Percentiles rank a stretch among this genome's conserved stretches.
phyloP scores from a whole-genome alignment of 805 yeast species.

The Spathaspora hagerdaliae region DNA sequence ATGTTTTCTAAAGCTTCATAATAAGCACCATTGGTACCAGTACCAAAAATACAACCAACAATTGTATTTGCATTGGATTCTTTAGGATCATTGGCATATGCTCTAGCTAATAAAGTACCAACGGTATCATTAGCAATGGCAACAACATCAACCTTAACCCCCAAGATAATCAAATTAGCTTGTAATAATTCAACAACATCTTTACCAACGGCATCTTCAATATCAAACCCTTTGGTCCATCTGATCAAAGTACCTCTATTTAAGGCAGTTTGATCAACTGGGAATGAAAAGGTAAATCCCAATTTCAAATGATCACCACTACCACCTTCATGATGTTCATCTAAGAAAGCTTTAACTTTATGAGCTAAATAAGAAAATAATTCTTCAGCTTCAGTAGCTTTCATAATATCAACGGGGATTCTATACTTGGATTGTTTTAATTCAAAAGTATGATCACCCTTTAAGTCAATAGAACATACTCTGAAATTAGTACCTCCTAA shows the following conservation, averaged over 20 bases:
- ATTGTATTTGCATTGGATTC: conserved; percentile 71
- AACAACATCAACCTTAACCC: conserved; percentile 65
- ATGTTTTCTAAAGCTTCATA: conserved; percentile 72
- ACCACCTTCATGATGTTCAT: conserved; percentile 55
- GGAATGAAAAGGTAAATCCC: conserved; percentile 95
- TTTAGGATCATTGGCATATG: conserved; percentile 64
- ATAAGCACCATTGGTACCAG: conserved; percentile 97
- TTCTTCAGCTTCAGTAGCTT: conserved; percentile 54
- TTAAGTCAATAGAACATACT: conserved; percentile 79
- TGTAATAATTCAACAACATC: conserved; percentile 80
- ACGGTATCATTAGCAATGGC: conserved; percentile 96
- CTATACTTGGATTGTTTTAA: conserved; percentile 73
- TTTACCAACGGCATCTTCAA: conserved; percentile 77
- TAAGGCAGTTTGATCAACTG: conserved; percentile 80
- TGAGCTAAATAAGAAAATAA: conserved; percentile 74
- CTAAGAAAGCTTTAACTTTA: conserved; percentile 62
- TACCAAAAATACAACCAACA: conserved; percentile 90
- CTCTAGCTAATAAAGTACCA: conserved; percentile 85
- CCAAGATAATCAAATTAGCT: conserved; percentile 53
- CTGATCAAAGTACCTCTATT: conserved; percentile 78
- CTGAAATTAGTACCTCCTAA: conserved; percentile 96
- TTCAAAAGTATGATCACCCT: conserved; percentile 75
- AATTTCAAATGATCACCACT: conserved; percentile 46
- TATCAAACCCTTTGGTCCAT: conserved; percentile 95
- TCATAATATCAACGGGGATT: conserved; percentile 77